These are phyloP conservation scores for Lactifluus rugatus DNA, from an alignment of 768 basidiomycete species.

Conservation along the genomic window DNA sequence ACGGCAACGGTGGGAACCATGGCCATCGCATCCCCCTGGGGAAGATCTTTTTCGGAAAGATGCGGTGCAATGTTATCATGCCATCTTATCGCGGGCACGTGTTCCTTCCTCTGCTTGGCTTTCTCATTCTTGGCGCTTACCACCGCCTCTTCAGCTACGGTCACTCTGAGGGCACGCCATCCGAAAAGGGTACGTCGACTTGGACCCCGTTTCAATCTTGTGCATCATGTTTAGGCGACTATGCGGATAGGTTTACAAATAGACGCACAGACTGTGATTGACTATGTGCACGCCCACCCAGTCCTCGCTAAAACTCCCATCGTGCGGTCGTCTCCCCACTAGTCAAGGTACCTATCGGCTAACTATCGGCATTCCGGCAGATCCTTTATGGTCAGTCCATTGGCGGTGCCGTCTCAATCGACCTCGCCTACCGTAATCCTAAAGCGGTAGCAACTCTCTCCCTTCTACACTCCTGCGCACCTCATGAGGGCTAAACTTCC, in stretches of 20 bases:
- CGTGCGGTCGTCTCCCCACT: constrained; percentile 31
- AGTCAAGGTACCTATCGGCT: not conserved
- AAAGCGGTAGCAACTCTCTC: constrained; percentile 37
- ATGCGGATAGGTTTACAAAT: constrained; percentile 53
- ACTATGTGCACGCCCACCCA: constrained; percentile 60
- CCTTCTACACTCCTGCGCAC: not conserved
- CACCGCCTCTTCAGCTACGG: constrained; percentile 55
- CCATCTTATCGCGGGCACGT: constrained; percentile 84
- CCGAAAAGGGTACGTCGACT: constrained; percentile 55
- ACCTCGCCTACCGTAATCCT: constrained; percentile 73
- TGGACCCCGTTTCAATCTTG: not conserved
- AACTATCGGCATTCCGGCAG: constrained; percentile 27
- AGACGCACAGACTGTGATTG: constrained; percentile 77
- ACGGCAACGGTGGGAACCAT: constrained; percentile 80
- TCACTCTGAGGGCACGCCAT: constrained; percentile 74
- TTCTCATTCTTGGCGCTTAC: not conserved
- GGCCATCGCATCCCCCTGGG: constrained; percentile 90
- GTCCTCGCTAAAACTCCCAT: constrained; percentile 55
- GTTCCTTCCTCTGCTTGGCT: not conserved
- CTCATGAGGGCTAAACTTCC: not conserved
- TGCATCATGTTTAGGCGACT: not conserved
- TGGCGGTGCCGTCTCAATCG: constrained; percentile 87
- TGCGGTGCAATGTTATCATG: constrained; percentile 93
- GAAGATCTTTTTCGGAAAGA: constrained; percentile 64
- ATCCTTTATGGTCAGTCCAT: constrained; percentile 80